These are phyloP conservation scores for Streptanthus diversifolius DNA, from an alignment of 345 rosid species.

Conservation along the genomic window DNA sequence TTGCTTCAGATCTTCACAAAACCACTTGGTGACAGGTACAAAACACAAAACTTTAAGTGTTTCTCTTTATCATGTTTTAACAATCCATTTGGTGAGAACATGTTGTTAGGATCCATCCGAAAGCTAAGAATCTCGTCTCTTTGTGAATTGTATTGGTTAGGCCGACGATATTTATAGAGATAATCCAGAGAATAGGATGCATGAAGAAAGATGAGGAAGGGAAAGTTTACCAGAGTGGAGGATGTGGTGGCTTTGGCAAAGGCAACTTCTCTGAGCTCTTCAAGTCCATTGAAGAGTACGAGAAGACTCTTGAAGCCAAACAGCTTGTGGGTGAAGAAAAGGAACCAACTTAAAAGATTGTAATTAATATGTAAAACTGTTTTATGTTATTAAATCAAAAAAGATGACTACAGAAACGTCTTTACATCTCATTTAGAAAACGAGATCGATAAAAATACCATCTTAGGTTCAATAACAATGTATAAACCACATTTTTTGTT, in stretches of 20 bases:
- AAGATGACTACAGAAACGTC: background rate
- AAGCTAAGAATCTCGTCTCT: background rate
- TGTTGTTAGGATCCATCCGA: background rate
- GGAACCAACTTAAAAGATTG: background rate
- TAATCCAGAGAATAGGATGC: slow-evolving; percentile 89
- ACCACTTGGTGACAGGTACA: slow-evolving; percentile 87
- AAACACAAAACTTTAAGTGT: background rate
- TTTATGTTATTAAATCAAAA: background rate
- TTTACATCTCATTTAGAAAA: slow-evolving; percentile 1
- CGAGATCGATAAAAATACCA: slow-evolving; percentile 5
- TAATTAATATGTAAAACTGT: slow-evolving; percentile 2
- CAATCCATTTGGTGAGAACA: background rate
- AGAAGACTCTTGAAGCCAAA: slow-evolving; percentile 78
- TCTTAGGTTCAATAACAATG: background rate
- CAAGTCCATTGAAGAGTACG: slow-evolving; percentile 90
- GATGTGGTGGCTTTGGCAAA: slow-evolving; percentile 94
- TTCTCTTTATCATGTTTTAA: background rate
- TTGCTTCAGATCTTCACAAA: slow-evolving; percentile 94
- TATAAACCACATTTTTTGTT: background rate
- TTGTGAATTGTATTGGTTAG: slow-evolving; percentile 35
- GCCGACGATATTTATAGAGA: slow-evolving; percentile 94
- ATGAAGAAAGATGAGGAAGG: slow-evolving; percentile 67
- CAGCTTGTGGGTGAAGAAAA: slow-evolving; percentile 24
- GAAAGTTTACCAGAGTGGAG: slow-evolving; percentile 76
- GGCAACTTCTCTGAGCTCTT: slow-evolving; percentile 94